Base-by-base conservation (phyloP, 495 filamentous ascomycete genomes). In the Hypoxylon crocopeplum region DNA sequence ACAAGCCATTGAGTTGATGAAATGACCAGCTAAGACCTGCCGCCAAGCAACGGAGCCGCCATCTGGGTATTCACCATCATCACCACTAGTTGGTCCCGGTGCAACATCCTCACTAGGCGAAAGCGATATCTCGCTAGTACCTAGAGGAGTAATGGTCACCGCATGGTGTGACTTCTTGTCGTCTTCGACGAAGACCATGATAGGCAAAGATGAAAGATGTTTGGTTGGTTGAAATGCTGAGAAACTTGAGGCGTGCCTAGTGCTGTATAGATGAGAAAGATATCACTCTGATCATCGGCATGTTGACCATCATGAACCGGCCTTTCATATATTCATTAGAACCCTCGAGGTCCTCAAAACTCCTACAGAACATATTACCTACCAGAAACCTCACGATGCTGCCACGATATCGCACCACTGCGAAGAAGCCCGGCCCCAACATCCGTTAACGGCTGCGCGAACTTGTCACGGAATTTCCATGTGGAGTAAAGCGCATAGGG, bases 1-100 rank as follows among this genome's bases (percentile, higher is more conserved):
- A 69, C 76, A 76, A 5, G 73, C 65, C 56, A 79, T 58, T 25
- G 71, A 68, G 64, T 76, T 75, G 62, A 75, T 64, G 11, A 79
- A 66, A 21, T 64, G 53, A 7, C 69, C 68, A 2, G 73, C 74
- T 16, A 77, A 16, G 19, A 80, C 73, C 55, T 79, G 76, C 6
- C 58, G 63, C 76, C 77, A 80, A 34, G 77, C 77, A 10, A 56
- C 15, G 13, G 66, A 38, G 15, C 75, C 77, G 0, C 77, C 75
- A 37, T 80, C 74, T 2, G 72, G 73, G 8, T 62, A 62, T 6
- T 67, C 62, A 24, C 12, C 19, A 25, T 64, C 33, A 39, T 54
- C 54, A 16, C 47, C 61, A 29, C 27, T 32, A 32, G 32, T 12
- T 17, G 27, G 38, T 12, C 7, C 21, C 12, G 61, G 61, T 24